Conservation (phyloP, 2,329 filamentous ascomycete species). For the Beauveria sp. region DNA sequence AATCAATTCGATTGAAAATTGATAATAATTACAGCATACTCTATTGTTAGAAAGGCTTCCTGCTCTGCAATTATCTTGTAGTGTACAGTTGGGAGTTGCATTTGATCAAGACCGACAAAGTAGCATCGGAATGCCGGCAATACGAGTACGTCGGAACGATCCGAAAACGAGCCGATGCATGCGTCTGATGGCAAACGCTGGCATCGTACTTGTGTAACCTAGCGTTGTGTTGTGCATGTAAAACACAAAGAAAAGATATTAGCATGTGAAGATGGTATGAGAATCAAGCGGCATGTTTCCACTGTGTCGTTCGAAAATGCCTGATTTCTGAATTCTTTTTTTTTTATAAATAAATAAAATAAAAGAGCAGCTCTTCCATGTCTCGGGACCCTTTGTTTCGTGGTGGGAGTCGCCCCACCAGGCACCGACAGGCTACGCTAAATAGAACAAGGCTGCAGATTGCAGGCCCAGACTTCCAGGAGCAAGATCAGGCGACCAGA, state of each 20-base stretch:
- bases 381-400: not conserved
- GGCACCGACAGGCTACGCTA: not conserved
- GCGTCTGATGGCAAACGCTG: too few relatives aligned
- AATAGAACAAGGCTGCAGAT: conserved; percentile 1
- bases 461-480: not conserved
- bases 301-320: not conserved
- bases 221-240: too few relatives aligned
- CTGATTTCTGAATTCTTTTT: not conserved
- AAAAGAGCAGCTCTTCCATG: not conserved
- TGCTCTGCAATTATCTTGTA: too few relatives aligned
- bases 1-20: too few relatives aligned
- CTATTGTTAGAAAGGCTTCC: too few relatives aligned
- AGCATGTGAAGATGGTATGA: conserved; percentile 11
- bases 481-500: not conserved
- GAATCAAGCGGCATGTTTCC: conserved; percentile 4
- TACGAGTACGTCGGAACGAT: conserved; percentile 8
- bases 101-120: too few relatives aligned
- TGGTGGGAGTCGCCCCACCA: not conserved
- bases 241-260: not conserved
- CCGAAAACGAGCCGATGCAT: conserved; percentile 1
- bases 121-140: not conserved
- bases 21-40: too few relatives aligned
- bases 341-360: not conserved
- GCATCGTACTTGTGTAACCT: too few relatives aligned
- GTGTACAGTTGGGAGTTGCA: too few relatives aligned